These are phyloP conservation scores for Chaetomiaceae sp. DNA, from an alignment of 2,329 filamentous ascomycete species.

Conservation along the genomic window DNA sequence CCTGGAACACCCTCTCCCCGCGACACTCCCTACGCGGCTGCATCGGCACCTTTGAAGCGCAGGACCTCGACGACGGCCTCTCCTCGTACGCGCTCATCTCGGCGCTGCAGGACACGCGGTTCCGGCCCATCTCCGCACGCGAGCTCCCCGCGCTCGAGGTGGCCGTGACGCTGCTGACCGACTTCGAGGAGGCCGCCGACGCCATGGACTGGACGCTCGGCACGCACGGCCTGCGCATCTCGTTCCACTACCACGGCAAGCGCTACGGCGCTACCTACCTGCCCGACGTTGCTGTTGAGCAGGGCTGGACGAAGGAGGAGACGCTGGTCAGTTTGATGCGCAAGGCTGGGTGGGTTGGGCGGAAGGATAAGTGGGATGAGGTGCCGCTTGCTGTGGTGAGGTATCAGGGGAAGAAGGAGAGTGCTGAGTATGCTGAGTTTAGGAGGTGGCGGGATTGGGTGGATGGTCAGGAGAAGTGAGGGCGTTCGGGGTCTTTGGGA, in stretches of 20 bases:
- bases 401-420: slow-evolving; percentile 81
- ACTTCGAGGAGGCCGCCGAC: slow-evolving; percentile 72
- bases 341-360: slow-evolving; percentile 89
- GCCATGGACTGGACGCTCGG: slow-evolving; percentile 83
- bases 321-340: slow-evolving; percentile 84
- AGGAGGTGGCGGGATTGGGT: slow-evolving; percentile 76
- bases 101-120: slow-evolving; percentile 59
- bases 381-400: slow-evolving; percentile 73
- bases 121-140: slow-evolving; percentile 47
- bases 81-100: slow-evolving; percentile 79
- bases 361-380: slow-evolving; percentile 71
- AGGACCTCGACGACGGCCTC: slow-evolving; percentile 68
- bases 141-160: slow-evolving; percentile 58
- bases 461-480: slow-evolving; percentile 30
- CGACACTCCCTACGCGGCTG: slow-evolving; percentile 73
- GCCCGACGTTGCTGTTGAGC: slow-evolving; percentile 84
- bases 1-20: slow-evolving; percentile 75
- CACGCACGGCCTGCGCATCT: slow-evolving; percentile 79
- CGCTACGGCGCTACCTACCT: slow-evolving; percentile 85
- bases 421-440: slow-evolving; percentile 67
- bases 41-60: slow-evolving; percentile 87
- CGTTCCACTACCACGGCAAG: slow-evolving; percentile 68
- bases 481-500: slow-evolving; percentile 16
- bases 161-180: slow-evolving; percentile 74
- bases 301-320: slow-evolving; percentile 94